Evolutionary conservation across 495 filamentous ascomycete species (phyloP).

Genomic region (Penicillium diatomitis): DNA sequence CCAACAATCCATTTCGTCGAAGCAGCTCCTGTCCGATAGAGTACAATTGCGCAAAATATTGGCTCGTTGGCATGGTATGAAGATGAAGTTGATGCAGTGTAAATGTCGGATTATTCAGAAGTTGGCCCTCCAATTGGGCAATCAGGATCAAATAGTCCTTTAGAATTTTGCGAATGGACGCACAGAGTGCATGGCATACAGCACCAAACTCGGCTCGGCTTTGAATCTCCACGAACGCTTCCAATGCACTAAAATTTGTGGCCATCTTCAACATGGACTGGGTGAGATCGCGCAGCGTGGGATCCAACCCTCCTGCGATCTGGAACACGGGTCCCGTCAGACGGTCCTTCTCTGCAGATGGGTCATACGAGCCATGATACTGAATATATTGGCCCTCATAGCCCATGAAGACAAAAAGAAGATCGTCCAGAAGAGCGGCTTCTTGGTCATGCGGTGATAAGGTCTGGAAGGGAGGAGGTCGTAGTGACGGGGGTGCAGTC

Average conservation of each 20-base stretch:
- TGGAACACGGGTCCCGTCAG: conserved; percentile 72
- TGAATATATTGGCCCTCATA: conserved; percentile 95
- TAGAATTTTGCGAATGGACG: conserved; percentile 79
- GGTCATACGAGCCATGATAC: conserved; percentile 72
- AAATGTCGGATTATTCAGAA: conserved; percentile 76
- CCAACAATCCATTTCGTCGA: conserved; percentile 75
- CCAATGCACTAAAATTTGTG: conserved; percentile 80
- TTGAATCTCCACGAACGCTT: conserved; percentile 89
- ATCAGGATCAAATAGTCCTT: conserved; percentile 91
- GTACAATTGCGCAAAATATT: conserved; percentile 85
- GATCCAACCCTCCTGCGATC: conserved; percentile 76
- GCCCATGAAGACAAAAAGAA: conserved; percentile 96
- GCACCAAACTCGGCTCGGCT: conserved; percentile 87
- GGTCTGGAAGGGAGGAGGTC: conserved; percentile 61
- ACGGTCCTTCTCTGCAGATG: conserved; percentile 73
- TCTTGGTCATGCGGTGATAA: conserved; percentile 76
- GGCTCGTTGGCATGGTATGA: conserved; percentile 77
- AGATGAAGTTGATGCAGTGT: conserved; percentile 88
- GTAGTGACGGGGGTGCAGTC: conserved; percentile 57
- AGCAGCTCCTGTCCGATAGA: conserved; percentile 78
- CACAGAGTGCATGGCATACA: conserved; percentile 94
- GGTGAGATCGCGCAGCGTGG: conserved; percentile 80
- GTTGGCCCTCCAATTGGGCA: conserved; percentile 85
- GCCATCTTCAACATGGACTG: conserved; percentile 90
- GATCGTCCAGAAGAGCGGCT: conserved; percentile 74